phyloP scores from a whole-genome alignment of 2,329 filamentous ascomycete genomes.

The Xylaria hypoxylon region DNA sequence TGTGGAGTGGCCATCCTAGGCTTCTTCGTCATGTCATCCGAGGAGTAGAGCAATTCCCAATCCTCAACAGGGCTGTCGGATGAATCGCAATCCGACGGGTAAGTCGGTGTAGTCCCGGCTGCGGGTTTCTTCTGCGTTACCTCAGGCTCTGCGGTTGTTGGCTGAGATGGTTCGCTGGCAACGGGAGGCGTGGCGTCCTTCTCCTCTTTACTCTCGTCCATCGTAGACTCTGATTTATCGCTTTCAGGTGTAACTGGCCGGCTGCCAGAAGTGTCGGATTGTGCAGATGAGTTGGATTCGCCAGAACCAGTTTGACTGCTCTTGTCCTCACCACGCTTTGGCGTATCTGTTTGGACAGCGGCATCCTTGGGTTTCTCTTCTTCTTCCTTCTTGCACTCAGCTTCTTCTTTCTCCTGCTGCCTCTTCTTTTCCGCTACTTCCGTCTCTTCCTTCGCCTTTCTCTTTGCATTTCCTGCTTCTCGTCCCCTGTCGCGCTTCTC shows the following conservation, averaged over 20 bases:
- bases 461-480: slow-evolving; percentile 53
- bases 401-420: slow-evolving; percentile 43
- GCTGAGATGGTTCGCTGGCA: slow-evolving; percentile 15
- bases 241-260: slow-evolving; percentile 26
- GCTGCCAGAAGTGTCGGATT: slow-evolving; percentile 32
- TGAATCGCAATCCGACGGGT: slow-evolving; percentile 64
- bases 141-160: slow-evolving; percentile 4
- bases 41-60: slow-evolving; percentile 69
- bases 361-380: slow-evolving; percentile 48
- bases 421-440: slow-evolving; percentile 42
- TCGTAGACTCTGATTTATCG: slow-evolving; percentile 28
- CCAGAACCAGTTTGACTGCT: slow-evolving; percentile 43
- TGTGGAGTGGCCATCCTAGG: slow-evolving; percentile 55
- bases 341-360: slow-evolving; percentile 49
- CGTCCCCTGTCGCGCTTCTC: slow-evolving; percentile 53
- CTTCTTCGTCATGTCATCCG: slow-evolving; percentile 67
- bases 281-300: slow-evolving; percentile 34
- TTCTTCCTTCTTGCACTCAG: slow-evolving; percentile 44
- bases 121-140: slow-evolving; percentile 20
- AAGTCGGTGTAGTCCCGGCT: slow-evolving; percentile 38
- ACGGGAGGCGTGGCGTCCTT: slow-evolving; percentile 24
- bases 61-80: slow-evolving; percentile 71
- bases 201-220: slow-evolving; percentile 15
- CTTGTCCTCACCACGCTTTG: slow-evolving; percentile 45
- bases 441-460: slow-evolving; percentile 54